Conservation (phyloP, 2,329 filamentous ascomycete species). For the Penicillium brevicompactum region DNA sequence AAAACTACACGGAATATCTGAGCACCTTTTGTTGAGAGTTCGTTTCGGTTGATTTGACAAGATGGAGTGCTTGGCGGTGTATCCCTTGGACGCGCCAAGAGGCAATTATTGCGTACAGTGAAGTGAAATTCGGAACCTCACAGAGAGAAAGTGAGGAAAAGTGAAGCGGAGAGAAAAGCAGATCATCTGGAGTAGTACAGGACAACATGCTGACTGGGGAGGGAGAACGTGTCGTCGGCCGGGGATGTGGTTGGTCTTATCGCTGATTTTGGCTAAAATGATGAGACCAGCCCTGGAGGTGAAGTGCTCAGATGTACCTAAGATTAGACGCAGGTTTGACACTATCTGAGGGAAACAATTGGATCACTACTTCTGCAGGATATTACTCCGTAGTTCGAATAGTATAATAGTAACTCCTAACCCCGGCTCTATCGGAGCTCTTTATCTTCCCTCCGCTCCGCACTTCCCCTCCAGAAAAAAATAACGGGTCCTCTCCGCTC, state of each 20-base stretch:
- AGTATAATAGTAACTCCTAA: background rate
- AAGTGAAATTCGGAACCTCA: background rate
- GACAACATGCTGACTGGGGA: background rate
- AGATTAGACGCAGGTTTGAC: background rate
- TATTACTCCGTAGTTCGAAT: too few relatives aligned
- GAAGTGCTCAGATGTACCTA: background rate
- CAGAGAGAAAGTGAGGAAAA: background rate
- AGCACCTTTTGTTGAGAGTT: conserved; percentile 6
- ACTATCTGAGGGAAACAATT: background rate
- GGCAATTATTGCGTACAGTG: conserved; percentile 1
- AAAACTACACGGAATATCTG: conserved; percentile 6
- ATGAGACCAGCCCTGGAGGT: conserved; percentile 4
- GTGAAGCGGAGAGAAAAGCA: background rate
- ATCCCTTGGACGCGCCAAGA: conserved; percentile 13
- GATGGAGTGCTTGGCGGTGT: conserved; percentile 4
- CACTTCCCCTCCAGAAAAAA: conserved; percentile 15
- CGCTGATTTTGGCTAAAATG: conserved; percentile 16
- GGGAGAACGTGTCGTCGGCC: conserved; percentile 29
- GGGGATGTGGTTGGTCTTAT: conserved; percentile 36
- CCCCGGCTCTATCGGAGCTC: background rate
- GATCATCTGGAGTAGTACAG: background rate
- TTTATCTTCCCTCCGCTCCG: conserved; percentile 15
- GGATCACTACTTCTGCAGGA: too few relatives aligned
- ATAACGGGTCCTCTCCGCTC: conserved; percentile 13
- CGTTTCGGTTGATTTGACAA: background rate